Evolutionary conservation across 495 filamentous ascomycete genomes (phyloP).

Genomic region (Penicillium roqueforti): DNA sequence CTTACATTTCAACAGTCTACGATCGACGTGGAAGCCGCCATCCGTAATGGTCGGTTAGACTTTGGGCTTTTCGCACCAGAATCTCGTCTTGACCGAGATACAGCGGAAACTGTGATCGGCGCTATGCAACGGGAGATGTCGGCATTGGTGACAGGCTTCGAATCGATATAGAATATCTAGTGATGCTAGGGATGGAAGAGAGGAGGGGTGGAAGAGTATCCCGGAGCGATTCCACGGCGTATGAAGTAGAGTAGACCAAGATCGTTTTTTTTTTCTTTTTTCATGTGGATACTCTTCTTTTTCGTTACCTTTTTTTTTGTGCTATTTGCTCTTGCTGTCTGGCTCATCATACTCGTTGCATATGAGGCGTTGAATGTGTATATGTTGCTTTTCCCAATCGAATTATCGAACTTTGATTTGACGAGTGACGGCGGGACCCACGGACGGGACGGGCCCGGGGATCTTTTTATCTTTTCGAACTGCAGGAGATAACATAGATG

Average conservation of each 20-base stretch:
- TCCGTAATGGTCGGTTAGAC: conserved; percentile 29
- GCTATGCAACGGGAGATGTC: conserved; percentile 21
- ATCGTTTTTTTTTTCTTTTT: background rate
- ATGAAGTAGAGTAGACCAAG: background rate
- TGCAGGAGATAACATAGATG: no score
- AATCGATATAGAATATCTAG: conserved; percentile 4
- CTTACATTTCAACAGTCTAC: conserved; percentile 27
- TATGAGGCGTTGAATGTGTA: conserved; percentile 23
- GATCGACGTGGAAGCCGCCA: conserved; percentile 34
- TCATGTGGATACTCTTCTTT: background rate
- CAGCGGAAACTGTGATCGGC: conserved; percentile 21
- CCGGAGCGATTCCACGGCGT: conserved; percentile 2
- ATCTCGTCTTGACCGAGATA: conserved; percentile 16
- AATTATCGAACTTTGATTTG: conserved; percentile 11
- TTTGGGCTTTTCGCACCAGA: conserved; percentile 33
- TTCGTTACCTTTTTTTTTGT: background rate
- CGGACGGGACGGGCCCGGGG: conserved; percentile 19
- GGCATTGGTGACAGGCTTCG: conserved; percentile 9
- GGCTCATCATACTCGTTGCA: conserved; percentile 15
- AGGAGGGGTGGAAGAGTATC: background rate
- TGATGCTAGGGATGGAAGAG: conserved; percentile 4
- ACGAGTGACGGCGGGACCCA: conserved; percentile 9
- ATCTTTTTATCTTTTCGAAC: background rate
- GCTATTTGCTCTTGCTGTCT: background rate
- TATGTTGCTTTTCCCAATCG: background rate